Base-by-base conservation (phyloP, 2,329 filamentous ascomycete genomes). In the Colletotrichum musicola region DNA sequence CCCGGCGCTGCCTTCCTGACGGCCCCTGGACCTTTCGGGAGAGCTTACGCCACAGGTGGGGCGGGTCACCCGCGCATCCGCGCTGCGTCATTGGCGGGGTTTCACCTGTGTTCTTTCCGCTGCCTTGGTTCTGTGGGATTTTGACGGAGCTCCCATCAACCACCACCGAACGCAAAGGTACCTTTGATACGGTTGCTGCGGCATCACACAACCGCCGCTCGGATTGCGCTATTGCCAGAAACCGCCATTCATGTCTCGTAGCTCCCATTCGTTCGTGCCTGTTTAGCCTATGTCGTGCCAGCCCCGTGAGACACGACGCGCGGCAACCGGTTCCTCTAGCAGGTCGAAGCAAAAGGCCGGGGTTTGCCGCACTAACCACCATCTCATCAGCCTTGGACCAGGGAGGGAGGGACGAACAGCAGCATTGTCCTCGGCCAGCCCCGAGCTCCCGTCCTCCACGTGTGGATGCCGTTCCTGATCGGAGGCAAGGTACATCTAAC, bases 51-150 rank as follows among this genome's bases (percentile, higher is more conserved):
- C 65, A 68, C 65, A 68, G 30, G 61, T n/a, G 55, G 62, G 46
- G 54, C 50, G 20, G 65, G 22, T 47, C 60, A 44, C 25, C 56
- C 18, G 7, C 40, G 42, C 56, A 44, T 67, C n/a, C 16, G 50
- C 18, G 56, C 65, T 69, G 69, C 69, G 69, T 71, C 69, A 71
- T 69, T 68, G 69, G 69, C 51, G 51, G 44, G 22, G 1, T 54
- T 46, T 49, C 55, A 35, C 30, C 30, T 35, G 30, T 35, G 30
- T 35, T 35, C 30, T 35, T 44, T 18, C 68, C 57, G 35, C 51
- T 64, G 40, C 65, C 69, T 69, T 71, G 68, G 47, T 71, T 69
- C 51, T 47, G 40, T 50, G 58, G 44, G 16, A 30, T 35, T 22
- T 40, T 22, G 40, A 50, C 60, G 38, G 59, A 46, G 46, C 62